Evolutionary conservation across 495 filamentous ascomycete species (phyloP).

Genomic region (Cercophora sp.): DNA sequence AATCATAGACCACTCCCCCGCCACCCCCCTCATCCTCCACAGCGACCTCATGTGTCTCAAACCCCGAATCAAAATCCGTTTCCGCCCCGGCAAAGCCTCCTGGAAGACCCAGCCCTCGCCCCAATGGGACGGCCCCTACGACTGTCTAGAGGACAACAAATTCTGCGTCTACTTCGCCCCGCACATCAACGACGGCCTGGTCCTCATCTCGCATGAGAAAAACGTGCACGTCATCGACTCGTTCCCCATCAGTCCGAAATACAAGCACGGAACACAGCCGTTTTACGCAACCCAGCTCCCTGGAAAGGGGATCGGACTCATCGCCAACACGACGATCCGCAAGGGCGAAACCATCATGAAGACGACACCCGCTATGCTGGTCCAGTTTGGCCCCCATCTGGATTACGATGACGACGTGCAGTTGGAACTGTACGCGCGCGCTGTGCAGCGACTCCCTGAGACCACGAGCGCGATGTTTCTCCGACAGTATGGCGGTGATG

Average conservation of each 20-base stretch:
- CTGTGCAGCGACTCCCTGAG: constrained; percentile 27
- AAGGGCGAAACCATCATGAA: constrained; percentile 38
- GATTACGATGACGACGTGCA: constrained; percentile 20
- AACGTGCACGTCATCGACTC: constrained; percentile 23
- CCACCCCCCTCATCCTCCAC: not conserved
- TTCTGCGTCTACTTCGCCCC: constrained; percentile 35
- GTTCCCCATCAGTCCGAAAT: constrained; percentile 8
- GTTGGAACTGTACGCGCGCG: constrained; percentile 26
- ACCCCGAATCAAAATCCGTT: not conserved
- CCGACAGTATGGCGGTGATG: constrained; percentile 30
- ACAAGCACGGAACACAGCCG: constrained; percentile 9
- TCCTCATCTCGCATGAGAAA: constrained; percentile 28
- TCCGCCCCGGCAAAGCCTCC: not conserved
- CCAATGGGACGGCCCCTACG: constrained; percentile 32
- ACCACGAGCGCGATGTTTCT: constrained; percentile 22
- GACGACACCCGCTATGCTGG: constrained; percentile 27
- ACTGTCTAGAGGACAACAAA: constrained; percentile 34
- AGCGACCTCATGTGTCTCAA: not conserved
- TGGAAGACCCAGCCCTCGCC: not conserved
- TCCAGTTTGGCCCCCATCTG: constrained; percentile 26
- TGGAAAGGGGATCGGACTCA: constrained; percentile 37
- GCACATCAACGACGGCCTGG: constrained; percentile 25
- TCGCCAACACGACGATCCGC: constrained; percentile 35
- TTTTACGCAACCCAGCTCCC: constrained; percentile 29
- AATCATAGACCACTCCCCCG: too few relatives aligned